Conservation (phyloP, 768 basidiomycete genomes). For the Piloderma croceum region DNA sequence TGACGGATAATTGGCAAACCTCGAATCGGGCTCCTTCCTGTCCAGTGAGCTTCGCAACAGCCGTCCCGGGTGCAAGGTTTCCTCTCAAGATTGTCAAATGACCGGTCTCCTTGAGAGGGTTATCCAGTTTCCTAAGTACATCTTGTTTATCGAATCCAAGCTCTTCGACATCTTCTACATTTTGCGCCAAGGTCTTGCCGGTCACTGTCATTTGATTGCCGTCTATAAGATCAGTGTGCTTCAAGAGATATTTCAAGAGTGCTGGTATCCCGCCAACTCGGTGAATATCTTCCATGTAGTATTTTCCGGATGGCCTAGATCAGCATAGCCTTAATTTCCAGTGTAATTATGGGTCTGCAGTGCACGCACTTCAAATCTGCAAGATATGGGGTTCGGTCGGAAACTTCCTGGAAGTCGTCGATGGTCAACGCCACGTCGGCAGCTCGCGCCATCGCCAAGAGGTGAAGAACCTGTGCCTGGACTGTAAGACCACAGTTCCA, state of each 20-base stretch:
- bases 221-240: conserved; percentile 73
- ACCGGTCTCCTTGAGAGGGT: conserved; percentile 84
- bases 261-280: conserved; percentile 81
- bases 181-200: conserved; percentile 85
- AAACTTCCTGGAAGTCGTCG: conserved; percentile 81
- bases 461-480: conserved; percentile 64
- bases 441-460: conserved; percentile 81
- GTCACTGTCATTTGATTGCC: conserved; percentile 85
- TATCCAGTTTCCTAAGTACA: conserved; percentile 61
- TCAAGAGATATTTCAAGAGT: conserved; percentile 76
- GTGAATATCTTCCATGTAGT: conserved; percentile 89
- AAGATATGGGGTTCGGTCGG: conserved; percentile 76
- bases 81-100: conserved; percentile 85
- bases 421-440: conserved; percentile 69
- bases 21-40: conserved; percentile 86
- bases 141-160: conserved; percentile 70
- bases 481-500: too few species aligned
- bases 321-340: neutral
- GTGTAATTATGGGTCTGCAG: neutral
- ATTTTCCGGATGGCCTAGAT: conserved; percentile 72
- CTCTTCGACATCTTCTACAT: conserved; percentile 72
- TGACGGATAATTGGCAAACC: conserved; percentile 30
- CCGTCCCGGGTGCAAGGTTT: conserved; percentile 81
- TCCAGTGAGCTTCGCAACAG: conserved; percentile 91
- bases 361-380: conserved; percentile 66